phyloP scores from a whole-genome alignment of 75 land plant species.

The Pseudotsuga menziesii region DNA sequence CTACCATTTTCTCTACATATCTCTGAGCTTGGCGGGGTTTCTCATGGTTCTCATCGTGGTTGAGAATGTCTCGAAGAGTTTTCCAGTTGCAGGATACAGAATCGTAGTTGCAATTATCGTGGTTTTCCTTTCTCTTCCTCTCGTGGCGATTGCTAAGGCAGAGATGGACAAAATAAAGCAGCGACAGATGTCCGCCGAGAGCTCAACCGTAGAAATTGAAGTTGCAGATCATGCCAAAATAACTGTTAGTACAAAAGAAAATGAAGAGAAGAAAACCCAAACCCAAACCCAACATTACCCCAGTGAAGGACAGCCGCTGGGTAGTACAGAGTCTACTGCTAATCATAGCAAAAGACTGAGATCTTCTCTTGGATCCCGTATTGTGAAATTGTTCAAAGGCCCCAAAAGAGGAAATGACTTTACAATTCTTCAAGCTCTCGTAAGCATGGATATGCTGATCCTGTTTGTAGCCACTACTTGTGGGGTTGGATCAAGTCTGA shows the following conservation, averaged over 20 bases:
- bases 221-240: background rate
- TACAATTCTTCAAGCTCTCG: conserved; percentile 46
- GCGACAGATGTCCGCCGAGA: background rate
- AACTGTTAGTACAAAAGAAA: background rate
- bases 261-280: background rate
- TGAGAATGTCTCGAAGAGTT: conserved; percentile 10
- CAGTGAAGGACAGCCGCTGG: background rate
- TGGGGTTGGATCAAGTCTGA: conserved; percentile 41
- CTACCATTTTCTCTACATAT: conserved; percentile 26
- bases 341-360: background rate
- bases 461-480: conserved; percentile 18
- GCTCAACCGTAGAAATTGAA: background rate
- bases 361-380: conserved; percentile 17
- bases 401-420: conserved; percentile 50
- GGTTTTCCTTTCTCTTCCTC: conserved; percentile 29
- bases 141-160: conserved; percentile 25
- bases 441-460: conserved; percentile 35
- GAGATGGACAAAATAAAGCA: conserved; percentile 21
- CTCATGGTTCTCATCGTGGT: conserved; percentile 37
- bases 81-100: conserved; percentile 13
- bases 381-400: conserved; percentile 12
- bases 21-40: conserved; percentile 33
- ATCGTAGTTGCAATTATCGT: conserved; percentile 27
- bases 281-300: too few relatives aligned
- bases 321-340: too few relatives aligned